Evolutionary conservation across 495 filamentous ascomycete species (phyloP).

Genomic region (Penicillium lividum): DNA sequence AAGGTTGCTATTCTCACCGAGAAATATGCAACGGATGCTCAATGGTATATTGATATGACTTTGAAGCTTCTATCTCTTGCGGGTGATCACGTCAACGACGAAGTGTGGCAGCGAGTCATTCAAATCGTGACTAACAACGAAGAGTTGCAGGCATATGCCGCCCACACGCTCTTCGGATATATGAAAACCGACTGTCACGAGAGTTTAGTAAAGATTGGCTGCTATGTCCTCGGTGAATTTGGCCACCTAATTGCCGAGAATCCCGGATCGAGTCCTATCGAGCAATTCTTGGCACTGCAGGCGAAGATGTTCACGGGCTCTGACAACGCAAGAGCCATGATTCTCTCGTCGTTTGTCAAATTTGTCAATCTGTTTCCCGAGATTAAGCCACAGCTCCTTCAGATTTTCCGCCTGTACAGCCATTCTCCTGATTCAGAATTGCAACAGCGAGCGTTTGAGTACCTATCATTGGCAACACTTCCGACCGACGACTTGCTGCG

Average conservation of each 20-base stretch:
- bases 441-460: conserved; percentile 96
- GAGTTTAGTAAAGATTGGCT: conserved; percentile 95
- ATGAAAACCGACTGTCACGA: conserved; percentile 94
- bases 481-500: conserved; percentile 90
- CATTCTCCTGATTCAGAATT: conserved; percentile 93
- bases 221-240: conserved; percentile 94
- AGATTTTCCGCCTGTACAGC: conserved; percentile 89
- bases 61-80: conserved; percentile 93
- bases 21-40: conserved; percentile 96
- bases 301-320: conserved; percentile 88
- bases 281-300: conserved; percentile 93
- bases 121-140: conserved; percentile 99
- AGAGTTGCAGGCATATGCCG: conserved; percentile 94
- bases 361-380: conserved; percentile 98
- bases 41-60: conserved; percentile 99
- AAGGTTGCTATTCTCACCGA: conserved; percentile 98
- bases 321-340: conserved; percentile 86
- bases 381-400: conserved; percentile 92
- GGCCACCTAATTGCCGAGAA: conserved; percentile 97
- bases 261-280: conserved; percentile 89
- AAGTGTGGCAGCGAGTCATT: conserved; percentile 99
- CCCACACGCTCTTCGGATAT: conserved; percentile 86
- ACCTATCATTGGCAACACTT: conserved; percentile 80
- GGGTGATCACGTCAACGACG: conserved; percentile 97
- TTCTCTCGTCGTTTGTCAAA: conserved; percentile 93